A percentile compares a stretch with the other conserved stretches of the same genome.
phyloP scores from a whole-genome alignment of 768 basidiomycete genomes.

The Neoboletus subvelutipes region DNA sequence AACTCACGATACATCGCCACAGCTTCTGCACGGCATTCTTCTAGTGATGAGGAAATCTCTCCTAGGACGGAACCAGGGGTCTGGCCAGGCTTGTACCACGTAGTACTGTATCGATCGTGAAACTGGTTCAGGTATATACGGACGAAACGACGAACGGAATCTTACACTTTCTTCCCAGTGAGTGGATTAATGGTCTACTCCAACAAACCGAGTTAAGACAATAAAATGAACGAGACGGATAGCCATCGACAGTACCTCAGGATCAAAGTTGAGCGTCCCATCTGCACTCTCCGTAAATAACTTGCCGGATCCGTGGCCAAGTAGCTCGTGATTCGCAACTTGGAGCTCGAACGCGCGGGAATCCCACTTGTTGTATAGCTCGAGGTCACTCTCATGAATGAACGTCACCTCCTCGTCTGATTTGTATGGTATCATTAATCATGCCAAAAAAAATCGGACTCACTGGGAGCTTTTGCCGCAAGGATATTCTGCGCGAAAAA shows the following conservation, averaged over 20 bases:
- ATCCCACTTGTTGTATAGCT: constrained; percentile 77
- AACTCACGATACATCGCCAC: constrained; percentile 76
- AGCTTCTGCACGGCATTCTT: constrained; percentile 90
- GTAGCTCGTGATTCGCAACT: constrained; percentile 87
- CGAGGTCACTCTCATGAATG: constrained; percentile 74
- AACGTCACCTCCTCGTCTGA: constrained; percentile 79
- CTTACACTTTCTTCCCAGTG: constrained; percentile 73
- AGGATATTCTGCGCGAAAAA: constrained; percentile 64
- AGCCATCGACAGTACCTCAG: constrained; percentile 46
- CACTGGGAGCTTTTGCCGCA: constrained; percentile 83
- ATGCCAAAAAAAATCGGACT: constrained; percentile 15
- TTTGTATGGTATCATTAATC: not conserved
- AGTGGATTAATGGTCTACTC: constrained; percentile 77
- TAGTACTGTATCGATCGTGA: constrained; percentile 43
- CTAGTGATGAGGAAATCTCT: constrained; percentile 87
- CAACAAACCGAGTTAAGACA: constrained; percentile 1
- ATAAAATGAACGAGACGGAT: not conserved
- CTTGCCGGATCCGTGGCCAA: constrained; percentile 86
- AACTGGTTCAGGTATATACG: not conserved
- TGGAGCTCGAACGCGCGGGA: constrained; percentile 79
- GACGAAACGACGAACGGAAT: not conserved
- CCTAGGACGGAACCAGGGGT: constrained; percentile 81
- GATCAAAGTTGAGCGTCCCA: constrained; percentile 82
- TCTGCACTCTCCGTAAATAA: constrained; percentile 74
- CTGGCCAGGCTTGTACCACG: constrained; percentile 90